phyloP scores from a whole-genome alignment of 768 basidiomycete genomes.

The Tulasnella sp. region DNA sequence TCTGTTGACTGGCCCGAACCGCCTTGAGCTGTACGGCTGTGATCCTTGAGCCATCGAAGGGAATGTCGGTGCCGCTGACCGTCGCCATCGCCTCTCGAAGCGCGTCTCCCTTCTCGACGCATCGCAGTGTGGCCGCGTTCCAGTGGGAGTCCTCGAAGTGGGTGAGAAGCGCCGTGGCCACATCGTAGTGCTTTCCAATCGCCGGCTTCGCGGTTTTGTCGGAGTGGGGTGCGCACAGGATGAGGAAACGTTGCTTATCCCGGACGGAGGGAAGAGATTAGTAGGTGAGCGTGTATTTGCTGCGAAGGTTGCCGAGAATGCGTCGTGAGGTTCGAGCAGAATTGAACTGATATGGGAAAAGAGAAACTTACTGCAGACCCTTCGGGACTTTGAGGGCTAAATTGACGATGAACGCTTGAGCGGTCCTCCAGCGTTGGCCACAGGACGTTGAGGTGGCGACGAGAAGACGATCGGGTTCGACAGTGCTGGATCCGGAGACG shows the following conservation, averaged over 20 bases:
- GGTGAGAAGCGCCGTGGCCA: not conserved
- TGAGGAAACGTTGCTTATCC: not conserved
- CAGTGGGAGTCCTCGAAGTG: not conserved
- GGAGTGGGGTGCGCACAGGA: not conserved
- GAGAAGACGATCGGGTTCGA: too few relatives aligned
- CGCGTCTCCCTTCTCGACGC: not conserved
- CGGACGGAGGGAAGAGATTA: not conserved
- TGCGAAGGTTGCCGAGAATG: not conserved
- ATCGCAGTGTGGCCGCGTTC: not conserved
- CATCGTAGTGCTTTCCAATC: not conserved
- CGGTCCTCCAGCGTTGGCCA: too few relatives aligned
- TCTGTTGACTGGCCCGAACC: too few relatives aligned
- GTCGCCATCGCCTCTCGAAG: not conserved
- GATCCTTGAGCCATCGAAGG: not conserved
- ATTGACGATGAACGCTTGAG: not conserved
- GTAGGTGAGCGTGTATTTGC: not conserved
- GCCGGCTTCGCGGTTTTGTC: not conserved
- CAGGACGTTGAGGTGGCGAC: too few relatives aligned
- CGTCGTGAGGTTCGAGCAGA: not conserved
- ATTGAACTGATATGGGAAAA: not conserved
- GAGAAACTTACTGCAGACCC: not conserved
- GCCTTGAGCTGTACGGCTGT: too few relatives aligned
- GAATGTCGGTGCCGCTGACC: not conserved
- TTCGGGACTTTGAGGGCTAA: not conserved
- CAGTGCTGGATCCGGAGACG: too few relatives aligned